Percentiles rank a stretch among this genome's conserved stretches.
Conservation (phyloP, 345 rosid genomes). For the Lumnitzera littorea region DNA sequence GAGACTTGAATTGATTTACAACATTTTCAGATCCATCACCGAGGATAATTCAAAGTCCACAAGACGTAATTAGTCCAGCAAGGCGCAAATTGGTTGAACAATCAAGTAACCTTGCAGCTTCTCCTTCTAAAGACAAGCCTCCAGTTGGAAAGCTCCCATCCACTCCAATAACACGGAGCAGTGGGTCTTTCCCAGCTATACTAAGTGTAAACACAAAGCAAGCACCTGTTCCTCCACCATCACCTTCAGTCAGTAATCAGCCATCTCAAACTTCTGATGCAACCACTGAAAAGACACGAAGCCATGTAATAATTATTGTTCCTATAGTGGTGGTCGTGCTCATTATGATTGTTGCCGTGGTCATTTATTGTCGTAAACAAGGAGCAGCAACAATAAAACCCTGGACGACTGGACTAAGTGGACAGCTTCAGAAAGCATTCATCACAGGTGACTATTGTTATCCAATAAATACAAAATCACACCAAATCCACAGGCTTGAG, state of each 20-base stretch:
- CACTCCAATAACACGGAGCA: conserved; percentile 53
- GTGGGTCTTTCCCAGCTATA: conserved; percentile 81
- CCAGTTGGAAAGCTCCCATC: conserved; percentile 28
- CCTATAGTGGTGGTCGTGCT: conserved; percentile 20
- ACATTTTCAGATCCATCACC: conserved; percentile 14
- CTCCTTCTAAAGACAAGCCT: conserved; percentile 28
- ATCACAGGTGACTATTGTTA: conserved; percentile 45
- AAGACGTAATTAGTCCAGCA: conserved; percentile 25
- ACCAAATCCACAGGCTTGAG: too few relatives aligned
- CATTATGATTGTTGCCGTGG: conserved; percentile 20
- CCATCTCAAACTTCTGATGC: conserved; percentile 8
- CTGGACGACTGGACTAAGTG: conserved; percentile 94
- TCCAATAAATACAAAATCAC: not conserved
- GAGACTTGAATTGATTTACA: not conserved
- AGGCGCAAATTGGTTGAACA: conserved; percentile 62
- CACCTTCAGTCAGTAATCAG: conserved; percentile 7
- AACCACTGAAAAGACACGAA: conserved; percentile 28
- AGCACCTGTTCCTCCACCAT: conserved; percentile 19
- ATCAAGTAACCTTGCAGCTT: conserved; percentile 58
- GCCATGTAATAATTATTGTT: conserved; percentile 39
- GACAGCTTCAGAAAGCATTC: conserved; percentile 90
- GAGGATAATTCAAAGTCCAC: conserved; percentile 15
- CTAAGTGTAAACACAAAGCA: conserved; percentile 33
- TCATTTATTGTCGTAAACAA: conserved; percentile 34
- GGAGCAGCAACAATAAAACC: conserved; percentile 64